Conservation (phyloP, 176 grass and related monocot species). For the Themeda triandra region DNA sequence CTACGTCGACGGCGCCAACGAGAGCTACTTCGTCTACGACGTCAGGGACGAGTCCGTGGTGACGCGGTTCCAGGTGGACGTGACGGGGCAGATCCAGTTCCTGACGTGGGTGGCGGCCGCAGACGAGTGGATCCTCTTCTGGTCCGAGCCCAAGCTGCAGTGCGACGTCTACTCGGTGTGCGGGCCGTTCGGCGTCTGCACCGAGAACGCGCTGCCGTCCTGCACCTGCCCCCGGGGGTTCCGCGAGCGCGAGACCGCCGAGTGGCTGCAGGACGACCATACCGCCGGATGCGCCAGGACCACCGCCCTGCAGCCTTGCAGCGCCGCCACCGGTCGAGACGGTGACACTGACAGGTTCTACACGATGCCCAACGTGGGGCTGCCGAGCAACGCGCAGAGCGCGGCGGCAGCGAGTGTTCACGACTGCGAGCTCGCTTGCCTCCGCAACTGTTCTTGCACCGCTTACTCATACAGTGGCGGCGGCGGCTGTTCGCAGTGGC, state of each 20-base stretch:
- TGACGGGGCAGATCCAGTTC: slow-evolving; percentile 41
- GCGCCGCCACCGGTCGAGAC: neutral
- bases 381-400: slow-evolving; percentile 23
- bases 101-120: slow-evolving; percentile 33
- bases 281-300: slow-evolving; percentile 36
- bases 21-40: slow-evolving; percentile 55
- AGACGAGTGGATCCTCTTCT: slow-evolving; percentile 34
- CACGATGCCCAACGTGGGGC: slow-evolving; percentile 24
- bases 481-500: slow-evolving; percentile 39
- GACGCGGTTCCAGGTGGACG: slow-evolving; percentile 40
- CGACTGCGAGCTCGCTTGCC: slow-evolving; percentile 43
- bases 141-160: slow-evolving; percentile 37
- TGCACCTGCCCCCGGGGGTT: slow-evolving; percentile 54
- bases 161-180: slow-evolving; percentile 50
- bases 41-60: slow-evolving; percentile 25
- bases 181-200: slow-evolving; percentile 41
- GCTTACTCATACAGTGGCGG: slow-evolving; percentile 34
- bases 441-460: slow-evolving; percentile 50
- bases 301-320: slow-evolving; percentile 27
- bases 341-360: slow-evolving; percentile 26
- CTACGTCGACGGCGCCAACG: slow-evolving; percentile 29
- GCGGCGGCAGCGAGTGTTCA: neutral
- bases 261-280: slow-evolving; percentile 31
- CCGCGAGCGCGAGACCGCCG: neutral
- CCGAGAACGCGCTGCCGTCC: slow-evolving; percentile 12